A percentile compares a stretch with the other conserved stretches of the same genome.
These are phyloP conservation scores for Ophiostoma pallidulum DNA, from an alignment of 2,329 filamentous ascomycete genomes.

Conservation along the genomic window DNA sequence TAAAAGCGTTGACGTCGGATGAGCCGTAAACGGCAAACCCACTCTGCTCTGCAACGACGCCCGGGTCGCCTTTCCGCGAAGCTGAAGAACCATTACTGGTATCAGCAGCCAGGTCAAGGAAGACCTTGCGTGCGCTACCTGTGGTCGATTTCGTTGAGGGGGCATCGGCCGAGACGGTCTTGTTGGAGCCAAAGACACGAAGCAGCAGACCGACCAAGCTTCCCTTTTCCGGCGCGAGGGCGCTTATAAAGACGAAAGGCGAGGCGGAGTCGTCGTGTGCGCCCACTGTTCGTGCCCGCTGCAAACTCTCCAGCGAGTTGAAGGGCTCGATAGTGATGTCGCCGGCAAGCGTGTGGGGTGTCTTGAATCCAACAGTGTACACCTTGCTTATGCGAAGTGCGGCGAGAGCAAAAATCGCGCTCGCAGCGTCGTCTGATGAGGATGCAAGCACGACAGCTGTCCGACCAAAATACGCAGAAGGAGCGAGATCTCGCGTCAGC, in stretches of 20 bases:
- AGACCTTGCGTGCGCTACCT: constrained; percentile 54
- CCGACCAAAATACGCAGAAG: constrained; percentile 68
- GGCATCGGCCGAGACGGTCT: constrained; percentile 15
- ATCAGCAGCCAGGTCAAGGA: constrained; percentile 63
- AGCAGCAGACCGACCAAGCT: constrained; percentile 69
- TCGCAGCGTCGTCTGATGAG: constrained; percentile 64
- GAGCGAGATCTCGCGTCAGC: constrained; percentile 70
- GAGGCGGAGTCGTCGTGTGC: constrained; percentile 34
- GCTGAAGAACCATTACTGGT: constrained; percentile 24
- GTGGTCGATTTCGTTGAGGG: constrained; percentile 25
- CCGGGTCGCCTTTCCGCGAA: constrained; percentile 56
- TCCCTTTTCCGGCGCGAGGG: constrained; percentile 67
- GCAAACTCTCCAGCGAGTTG: constrained; percentile 59
- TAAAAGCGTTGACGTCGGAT: constrained; percentile 74
- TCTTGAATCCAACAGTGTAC: constrained; percentile 75
- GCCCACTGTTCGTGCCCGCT: constrained; percentile 40
- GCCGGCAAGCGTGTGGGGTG: constrained; percentile 48
- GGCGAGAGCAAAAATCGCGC: constrained; percentile 68
- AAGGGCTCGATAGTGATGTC: constrained; percentile 70
- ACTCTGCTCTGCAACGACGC: constrained; percentile 59
- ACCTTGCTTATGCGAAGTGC: constrained; percentile 68
- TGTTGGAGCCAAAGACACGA: constrained; percentile 54
- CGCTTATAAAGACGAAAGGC: constrained; percentile 74
- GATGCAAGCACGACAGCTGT: constrained; percentile 68
- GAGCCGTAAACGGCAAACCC: constrained; percentile 74